These are phyloP conservation scores for Elymus sibiricus DNA, from an alignment of 176 grass and related monocot species.

Conservation along the genomic window DNA sequence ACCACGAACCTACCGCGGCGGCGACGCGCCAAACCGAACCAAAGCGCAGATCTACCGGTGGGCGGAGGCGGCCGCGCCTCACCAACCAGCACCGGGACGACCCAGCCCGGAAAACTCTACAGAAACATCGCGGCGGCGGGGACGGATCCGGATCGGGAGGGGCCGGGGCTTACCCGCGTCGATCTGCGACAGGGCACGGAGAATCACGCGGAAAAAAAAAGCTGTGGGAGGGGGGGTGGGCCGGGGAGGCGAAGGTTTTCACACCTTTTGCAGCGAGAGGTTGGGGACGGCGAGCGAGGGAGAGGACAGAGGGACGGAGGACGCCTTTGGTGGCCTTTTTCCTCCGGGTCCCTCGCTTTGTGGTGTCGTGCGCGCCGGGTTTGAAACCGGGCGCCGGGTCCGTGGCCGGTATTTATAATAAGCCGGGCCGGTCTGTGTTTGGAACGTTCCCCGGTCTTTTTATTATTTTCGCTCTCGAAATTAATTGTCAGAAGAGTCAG, in stretches of 20 bases:
- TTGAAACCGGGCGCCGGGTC: neutral
- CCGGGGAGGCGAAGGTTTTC: neutral
- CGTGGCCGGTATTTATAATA: conserved; percentile 23
- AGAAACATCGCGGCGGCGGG: neutral
- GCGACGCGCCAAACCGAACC: neutral
- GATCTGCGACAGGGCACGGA: conserved; percentile 6
- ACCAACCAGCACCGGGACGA: neutral
- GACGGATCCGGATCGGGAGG: conserved; percentile 31
- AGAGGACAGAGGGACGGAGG: neutral
- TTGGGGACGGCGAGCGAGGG: conserved; percentile 25
- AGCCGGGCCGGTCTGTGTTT: neutral
- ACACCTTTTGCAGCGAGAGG: conserved; percentile 23
- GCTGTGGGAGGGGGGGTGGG: neutral
- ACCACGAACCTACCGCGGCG: neutral
- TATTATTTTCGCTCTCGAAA: neutral
- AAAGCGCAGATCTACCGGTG: conserved; percentile 26
- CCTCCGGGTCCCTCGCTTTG: conserved; percentile 12
- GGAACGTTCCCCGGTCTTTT: neutral
- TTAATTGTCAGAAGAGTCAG: neutral
- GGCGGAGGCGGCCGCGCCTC: neutral
- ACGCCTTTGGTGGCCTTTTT: neutral
- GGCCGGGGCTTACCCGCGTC: conserved; percentile 17
- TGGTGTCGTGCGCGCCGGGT: conserved; percentile 19
- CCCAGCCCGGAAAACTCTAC: neutral
- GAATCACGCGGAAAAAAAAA: neutral